phyloP scores from a whole-genome alignment of 495 filamentous ascomycete genomes.

The Clavariopsis aquatica region DNA sequence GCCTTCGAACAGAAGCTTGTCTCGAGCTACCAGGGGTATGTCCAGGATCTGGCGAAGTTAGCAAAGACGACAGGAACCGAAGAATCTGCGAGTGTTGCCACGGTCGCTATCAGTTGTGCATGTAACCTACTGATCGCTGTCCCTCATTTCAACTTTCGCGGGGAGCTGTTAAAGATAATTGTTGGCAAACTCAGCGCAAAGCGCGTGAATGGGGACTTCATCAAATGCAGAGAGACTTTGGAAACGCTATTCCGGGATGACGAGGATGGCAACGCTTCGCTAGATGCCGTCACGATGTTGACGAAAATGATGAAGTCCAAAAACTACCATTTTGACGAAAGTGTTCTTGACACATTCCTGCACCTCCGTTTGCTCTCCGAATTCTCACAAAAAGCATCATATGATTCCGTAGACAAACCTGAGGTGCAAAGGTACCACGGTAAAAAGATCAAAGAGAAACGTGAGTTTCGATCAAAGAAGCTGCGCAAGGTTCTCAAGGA shows the following conservation, averaged over 20 bases:
- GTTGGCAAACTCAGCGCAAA: slow-evolving; percentile 75
- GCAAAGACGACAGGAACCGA: slow-evolving; percentile 54
- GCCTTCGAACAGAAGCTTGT: slow-evolving; percentile 83
- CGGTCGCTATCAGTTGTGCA: slow-evolving; percentile 79
- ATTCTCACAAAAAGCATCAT: slow-evolving; percentile 78
- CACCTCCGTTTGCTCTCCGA: slow-evolving; percentile 85
- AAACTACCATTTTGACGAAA: slow-evolving; percentile 78
- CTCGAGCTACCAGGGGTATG: slow-evolving; percentile 76
- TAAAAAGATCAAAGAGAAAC: slow-evolving; percentile 73
- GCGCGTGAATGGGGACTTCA: slow-evolving; percentile 67
- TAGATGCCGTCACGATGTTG: slow-evolving; percentile 81
- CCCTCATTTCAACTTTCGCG: slow-evolving; percentile 95
- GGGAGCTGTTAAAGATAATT: slow-evolving; percentile 81
- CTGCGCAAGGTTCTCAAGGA: slow-evolving; percentile 75
- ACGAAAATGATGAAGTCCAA: slow-evolving; percentile 91
- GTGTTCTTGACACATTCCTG: slow-evolving; percentile 85
- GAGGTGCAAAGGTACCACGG: slow-evolving; percentile 47
- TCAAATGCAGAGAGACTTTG: slow-evolving; percentile 76
- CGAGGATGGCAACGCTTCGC: slow-evolving; percentile 80
- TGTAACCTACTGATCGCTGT: slow-evolving; percentile 75
- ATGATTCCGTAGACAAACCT: slow-evolving; percentile 65
- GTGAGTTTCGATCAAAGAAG: slow-evolving; percentile 73
- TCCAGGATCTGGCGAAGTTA: slow-evolving; percentile 66
- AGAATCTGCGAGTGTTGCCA: slow-evolving; percentile 53
- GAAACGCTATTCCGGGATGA: slow-evolving; percentile 83